Conservation (phyloP, 108 stramenopile genomes). For the Stephanodiscus triporus region DNA sequence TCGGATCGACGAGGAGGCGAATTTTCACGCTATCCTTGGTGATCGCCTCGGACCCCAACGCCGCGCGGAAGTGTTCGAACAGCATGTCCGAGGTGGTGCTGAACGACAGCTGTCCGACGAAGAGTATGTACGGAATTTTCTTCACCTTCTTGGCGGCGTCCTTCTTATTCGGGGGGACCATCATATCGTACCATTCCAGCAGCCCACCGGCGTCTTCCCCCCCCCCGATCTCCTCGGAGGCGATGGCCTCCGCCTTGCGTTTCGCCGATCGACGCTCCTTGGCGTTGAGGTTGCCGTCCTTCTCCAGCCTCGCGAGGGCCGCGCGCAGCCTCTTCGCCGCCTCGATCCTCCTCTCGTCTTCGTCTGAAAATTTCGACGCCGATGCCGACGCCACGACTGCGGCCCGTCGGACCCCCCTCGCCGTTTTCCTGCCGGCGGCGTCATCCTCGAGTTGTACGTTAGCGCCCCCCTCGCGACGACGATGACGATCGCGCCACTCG, state of each 20-base stretch:
- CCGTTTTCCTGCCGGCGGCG: constrained; percentile 11
- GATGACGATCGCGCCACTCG: constrained; percentile 52
- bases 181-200: constrained; percentile 32
- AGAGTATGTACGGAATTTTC: constrained; percentile 84
- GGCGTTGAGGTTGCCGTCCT: constrained; percentile 41
- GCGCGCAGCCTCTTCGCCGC: constrained; percentile 29
- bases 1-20: constrained; percentile 80
- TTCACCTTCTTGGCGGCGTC: not conserved
- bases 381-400: not conserved
- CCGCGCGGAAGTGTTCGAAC: constrained; percentile 63
- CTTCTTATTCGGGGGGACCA: not conserved
- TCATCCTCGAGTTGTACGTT: too few species aligned
- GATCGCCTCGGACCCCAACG: constrained; percentile 49
- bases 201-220: not conserved
- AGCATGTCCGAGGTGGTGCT: constrained; percentile 78
- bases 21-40: constrained; percentile 61
- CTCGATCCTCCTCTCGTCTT: not conserved
- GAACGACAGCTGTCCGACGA: constrained; percentile 90
- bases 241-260: constrained; percentile 56
- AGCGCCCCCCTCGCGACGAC: too few species aligned
- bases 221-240: constrained; percentile 31
- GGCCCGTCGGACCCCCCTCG: too few species aligned
- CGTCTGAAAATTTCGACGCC: not conserved
- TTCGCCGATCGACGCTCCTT: constrained; percentile 56
- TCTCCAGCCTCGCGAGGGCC: constrained; percentile 17